Base-by-base conservation (phyloP, 1,284 basidiomycete genomes). In the Hypsizygus ulmarius region DNA sequence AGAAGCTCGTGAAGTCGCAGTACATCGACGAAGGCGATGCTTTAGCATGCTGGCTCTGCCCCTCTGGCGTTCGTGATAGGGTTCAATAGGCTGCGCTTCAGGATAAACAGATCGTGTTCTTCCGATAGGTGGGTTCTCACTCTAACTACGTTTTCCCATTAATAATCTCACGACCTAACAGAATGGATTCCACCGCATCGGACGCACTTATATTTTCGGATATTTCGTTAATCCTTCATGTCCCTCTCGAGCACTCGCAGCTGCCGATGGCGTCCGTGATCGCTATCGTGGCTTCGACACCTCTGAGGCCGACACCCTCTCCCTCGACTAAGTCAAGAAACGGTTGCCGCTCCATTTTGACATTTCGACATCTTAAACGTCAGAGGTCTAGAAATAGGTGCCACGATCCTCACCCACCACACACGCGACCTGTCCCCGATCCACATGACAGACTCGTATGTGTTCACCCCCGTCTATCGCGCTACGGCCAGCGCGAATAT, bases 101-200 rank as follows among this genome's bases (percentile, higher is more conserved):
- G 15, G 39, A 46, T 7, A 43, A 39, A 15, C 57, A 56, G 18
- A 49, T 56, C 8, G 43, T 38, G 9, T 53, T 59, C 30, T 60
- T 64, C 42, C 53, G 48, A 30, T 57, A 62, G 53, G 58, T 50
- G 46, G 4, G 19, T 21, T 25, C 29, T 41, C 10, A 3, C n/a
- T n/a, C n/a, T n/a, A n/a, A n/a, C n/a, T n/a, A n/a, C n/a, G n/a
- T n/a, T n/a, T n/a, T n/a, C n/a, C n/a, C n/a, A n/a, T n/a, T n/a
- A n/a, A n/a, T n/a, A n/a, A n/a, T n/a, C n/a, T n/a, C 15, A 14
- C 15, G 3, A 11, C 10, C 8, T 15, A 11, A 3, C 30, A 62
- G 59, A 59, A 59, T 29, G 33, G 57, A 28, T 65, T 65, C 40
- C 59, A 61, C 29, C 59, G 61, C 27, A 42, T 64, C 14, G 62